These are phyloP conservation scores for Singerocomus rubriflavus DNA, from an alignment of 1,284 basidiomycete genomes.

Conservation along the genomic window DNA sequence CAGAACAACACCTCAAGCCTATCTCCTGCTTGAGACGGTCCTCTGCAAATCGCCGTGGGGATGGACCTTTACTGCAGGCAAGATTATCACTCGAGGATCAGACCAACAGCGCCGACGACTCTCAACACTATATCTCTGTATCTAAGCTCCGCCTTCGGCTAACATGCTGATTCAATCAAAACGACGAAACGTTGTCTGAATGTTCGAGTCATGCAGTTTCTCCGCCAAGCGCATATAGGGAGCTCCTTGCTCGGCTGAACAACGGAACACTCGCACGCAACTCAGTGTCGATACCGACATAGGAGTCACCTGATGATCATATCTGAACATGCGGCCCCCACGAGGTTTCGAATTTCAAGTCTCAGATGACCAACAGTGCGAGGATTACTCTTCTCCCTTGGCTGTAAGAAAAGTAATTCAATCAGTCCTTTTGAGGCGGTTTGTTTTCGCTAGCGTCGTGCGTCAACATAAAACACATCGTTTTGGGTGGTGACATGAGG, in stretches of 20 bases:
- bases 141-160: constrained; percentile 19
- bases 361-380: constrained; percentile 13
- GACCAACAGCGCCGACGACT: constrained; percentile 7
- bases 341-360: constrained; percentile 26
- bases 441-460: neutral
- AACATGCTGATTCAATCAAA: constrained; percentile 9
- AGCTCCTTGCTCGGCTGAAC: constrained; percentile 6
- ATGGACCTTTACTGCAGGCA: constrained; percentile 1
- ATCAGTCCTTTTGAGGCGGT: constrained; percentile 19
- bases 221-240: constrained; percentile 3
- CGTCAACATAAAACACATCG: neutral
- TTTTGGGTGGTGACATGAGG: neutral
- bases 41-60: constrained; percentile 11
- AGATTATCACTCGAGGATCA: constrained; percentile 17
- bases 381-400: constrained; percentile 9
- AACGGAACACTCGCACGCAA: constrained; percentile 1
- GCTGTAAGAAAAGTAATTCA: constrained; percentile 4
- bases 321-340: constrained; percentile 28
- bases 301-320: constrained; percentile 22
- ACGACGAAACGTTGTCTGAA: neutral
- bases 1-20: neutral
- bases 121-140: neutral
- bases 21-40: neutral
- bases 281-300: constrained; percentile 9
- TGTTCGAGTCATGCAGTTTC: neutral